Conservation (phyloP, 148 eudicot genomes). For the Polygonum maritimum region DNA sequence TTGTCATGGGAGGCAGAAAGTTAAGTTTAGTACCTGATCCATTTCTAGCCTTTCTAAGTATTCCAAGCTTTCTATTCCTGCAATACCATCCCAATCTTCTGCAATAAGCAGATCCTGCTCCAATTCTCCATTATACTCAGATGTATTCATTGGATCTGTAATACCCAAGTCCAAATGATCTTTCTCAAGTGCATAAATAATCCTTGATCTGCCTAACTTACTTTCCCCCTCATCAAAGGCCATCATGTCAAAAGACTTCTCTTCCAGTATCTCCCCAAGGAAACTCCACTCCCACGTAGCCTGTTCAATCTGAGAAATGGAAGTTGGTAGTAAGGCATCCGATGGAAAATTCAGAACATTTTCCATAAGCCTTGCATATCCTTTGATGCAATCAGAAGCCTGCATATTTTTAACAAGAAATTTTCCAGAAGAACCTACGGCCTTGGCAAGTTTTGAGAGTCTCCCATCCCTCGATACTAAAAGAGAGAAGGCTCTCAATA, state of each 20-base stretch:
- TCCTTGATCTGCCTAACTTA: slow-evolving; percentile 26
- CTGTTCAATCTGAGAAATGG: slow-evolving; percentile 50
- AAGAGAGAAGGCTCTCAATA: slow-evolving; percentile 57
- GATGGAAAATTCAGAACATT: slow-evolving; percentile 73
- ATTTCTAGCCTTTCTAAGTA: slow-evolving; percentile 65
- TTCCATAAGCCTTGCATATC: slow-evolving; percentile 74
- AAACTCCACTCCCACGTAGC: slow-evolving; percentile 75
- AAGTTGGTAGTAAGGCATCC: slow-evolving; percentile 53
- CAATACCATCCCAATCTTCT: slow-evolving; percentile 63
- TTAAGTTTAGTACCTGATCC: slow-evolving; percentile 47
- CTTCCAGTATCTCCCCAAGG: slow-evolving; percentile 37
- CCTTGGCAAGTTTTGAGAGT: slow-evolving; percentile 51
- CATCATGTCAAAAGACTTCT: slow-evolving; percentile 14
- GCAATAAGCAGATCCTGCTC: slow-evolving; percentile 38
- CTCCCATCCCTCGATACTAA: slow-evolving; percentile 48
- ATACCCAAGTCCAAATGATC: slow-evolving; percentile 26
- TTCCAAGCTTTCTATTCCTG: slow-evolving; percentile 57
- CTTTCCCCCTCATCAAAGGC: slow-evolving; percentile 21
- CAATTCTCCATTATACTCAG: slow-evolving; percentile 21
- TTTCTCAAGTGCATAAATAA: slow-evolving; percentile 57
- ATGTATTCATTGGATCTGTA: slow-evolving; percentile 21
- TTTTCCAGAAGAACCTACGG: slow-evolving; percentile 74
- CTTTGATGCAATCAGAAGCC: slow-evolving; percentile 67
- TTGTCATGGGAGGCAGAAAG: neutral
- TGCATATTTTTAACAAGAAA: slow-evolving; percentile 65